Evolutionary conservation across 2,329 filamentous ascomycete species (phyloP), one percentile per base, ranked within the genome.

Genomic region (Alternaria postmessia): DNA sequence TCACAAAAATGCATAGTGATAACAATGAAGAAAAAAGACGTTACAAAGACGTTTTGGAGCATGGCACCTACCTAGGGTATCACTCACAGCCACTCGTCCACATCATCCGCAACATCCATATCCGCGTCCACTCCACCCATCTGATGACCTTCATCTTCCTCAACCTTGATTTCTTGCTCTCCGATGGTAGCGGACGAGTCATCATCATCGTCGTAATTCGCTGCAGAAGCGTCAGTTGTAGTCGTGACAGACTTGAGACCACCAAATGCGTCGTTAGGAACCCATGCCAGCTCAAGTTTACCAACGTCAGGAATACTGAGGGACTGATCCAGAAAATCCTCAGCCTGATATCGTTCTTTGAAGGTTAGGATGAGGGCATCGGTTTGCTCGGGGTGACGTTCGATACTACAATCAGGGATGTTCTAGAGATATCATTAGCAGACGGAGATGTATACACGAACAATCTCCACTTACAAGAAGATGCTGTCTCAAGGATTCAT

Each of bases 401-500:
- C 71, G 42, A 83, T 75, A 26, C 65, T 75, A 42, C 75, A 74
- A 20, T 81, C 81, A 30, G 77, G 75, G 36, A 70, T 54, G 54
- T 73, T 75, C 76, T 77, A 52, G 22, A 30, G 3, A 34, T 16
- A 11, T 22, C 22, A 24, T 68, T 46, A 68, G 66, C 30, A 36
- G 9, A 22, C 18, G 14, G 8, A 11, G 16, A 11, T 1, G 24
- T 20, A 20, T 22, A 1, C 7, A 7, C 5, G n/a, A 6, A 12
- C 11, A n/a, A 11, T 7, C 7, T 36, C 5, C 7, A 58, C 72
- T 63, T 64, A 78, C 76, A 38, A 92, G 82, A 22, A 94, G 84
- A 76, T 90, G 89, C 69, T 92, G 89, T 62, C 90, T 84, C 43
- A 94, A 80, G 28, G 84, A 83, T 77, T 93, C 91, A 65, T 93